A percentile compares a stretch with the other conserved stretches of the same genome.
These are phyloP conservation scores for Aspergillus viridinutans DNA, from an alignment of 2,329 filamentous ascomycete genomes.

Conservation along the genomic window DNA sequence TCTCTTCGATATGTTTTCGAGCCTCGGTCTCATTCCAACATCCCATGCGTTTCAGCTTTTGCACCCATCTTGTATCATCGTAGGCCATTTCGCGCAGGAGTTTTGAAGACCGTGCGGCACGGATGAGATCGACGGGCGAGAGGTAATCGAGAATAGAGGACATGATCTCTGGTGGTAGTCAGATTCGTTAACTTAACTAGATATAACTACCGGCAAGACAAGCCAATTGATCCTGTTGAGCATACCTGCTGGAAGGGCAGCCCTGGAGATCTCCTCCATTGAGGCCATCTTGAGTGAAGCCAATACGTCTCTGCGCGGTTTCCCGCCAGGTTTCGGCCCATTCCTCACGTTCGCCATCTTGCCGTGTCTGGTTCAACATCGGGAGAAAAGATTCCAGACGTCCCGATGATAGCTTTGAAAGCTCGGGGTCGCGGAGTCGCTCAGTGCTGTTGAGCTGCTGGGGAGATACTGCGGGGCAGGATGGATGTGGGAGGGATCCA, in stretches of 20 bases:
- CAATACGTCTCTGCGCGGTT: constrained; percentile 55
- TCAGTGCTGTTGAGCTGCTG: background rate
- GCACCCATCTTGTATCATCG: constrained; percentile 93
- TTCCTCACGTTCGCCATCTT: constrained; percentile 50
- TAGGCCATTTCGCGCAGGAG: constrained; percentile 98
- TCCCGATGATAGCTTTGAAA: constrained; percentile 2
- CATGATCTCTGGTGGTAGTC: constrained; percentile 66
- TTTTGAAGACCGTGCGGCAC: constrained; percentile 76
- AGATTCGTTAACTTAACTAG: constrained; percentile 11
- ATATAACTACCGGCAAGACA: background rate
- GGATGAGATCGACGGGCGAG: constrained; percentile 76
- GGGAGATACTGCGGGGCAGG: background rate
- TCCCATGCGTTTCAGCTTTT: constrained; percentile 77
- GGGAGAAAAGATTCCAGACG: constrained; percentile 11
- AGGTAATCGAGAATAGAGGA: constrained; percentile 85
- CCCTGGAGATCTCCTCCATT: constrained; percentile 68
- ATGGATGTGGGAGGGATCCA: background rate
- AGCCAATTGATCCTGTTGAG: background rate
- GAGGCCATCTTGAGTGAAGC: constrained; percentile 74
- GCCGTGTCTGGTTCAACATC: constrained; percentile 23
- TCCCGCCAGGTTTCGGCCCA: constrained; percentile 29
- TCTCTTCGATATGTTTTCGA: constrained; percentile 72
- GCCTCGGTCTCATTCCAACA: constrained; percentile 91
- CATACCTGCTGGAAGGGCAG: constrained; percentile 76
- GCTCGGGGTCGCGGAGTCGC: background rate